These are phyloP conservation scores for Colletotrichum tropicale DNA, from an alignment of 2,329 filamentous ascomycete species.

Conservation along the genomic window DNA sequence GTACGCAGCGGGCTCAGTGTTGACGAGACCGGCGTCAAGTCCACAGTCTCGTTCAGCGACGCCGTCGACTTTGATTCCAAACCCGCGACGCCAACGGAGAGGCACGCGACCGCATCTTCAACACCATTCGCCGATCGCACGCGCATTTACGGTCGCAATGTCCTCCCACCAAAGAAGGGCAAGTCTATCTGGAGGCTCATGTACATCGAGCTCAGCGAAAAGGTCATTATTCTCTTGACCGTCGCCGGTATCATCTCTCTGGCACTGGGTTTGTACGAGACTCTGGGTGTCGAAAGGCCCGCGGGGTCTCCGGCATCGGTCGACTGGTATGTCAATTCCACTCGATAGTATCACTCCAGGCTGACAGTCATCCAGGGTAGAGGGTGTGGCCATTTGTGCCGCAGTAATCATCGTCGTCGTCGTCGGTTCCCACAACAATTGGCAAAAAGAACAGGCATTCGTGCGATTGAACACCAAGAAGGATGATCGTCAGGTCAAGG, in stretches of 20 bases:
- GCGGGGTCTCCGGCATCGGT: conserved; percentile 46
- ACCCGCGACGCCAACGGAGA: background rate
- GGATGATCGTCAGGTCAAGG: conserved; percentile 69
- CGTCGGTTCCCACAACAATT: conserved; percentile 69
- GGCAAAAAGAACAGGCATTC: conserved; percentile 72
- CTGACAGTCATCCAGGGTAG: conserved; percentile 39
- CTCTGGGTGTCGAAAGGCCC: conserved; percentile 54
- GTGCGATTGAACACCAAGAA: conserved; percentile 66
- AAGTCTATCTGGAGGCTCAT: conserved; percentile 65
- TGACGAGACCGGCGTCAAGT: conserved; percentile 68
- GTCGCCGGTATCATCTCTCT: conserved; percentile 70
- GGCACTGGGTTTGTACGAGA: conserved; percentile 71
- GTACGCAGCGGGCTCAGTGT: conserved; percentile 67
- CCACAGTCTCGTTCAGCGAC: conserved; percentile 71
- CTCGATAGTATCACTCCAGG: conserved; percentile 33
- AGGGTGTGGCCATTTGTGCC: conserved; percentile 71
- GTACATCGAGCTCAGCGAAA: conserved; percentile 73
- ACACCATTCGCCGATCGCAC: conserved; percentile 51
- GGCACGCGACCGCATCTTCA: background rate
- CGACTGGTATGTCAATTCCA: conserved; percentile 65
- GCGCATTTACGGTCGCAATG: conserved; percentile 63
- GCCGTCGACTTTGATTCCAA: conserved; percentile 44
- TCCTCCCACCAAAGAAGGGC: conserved; percentile 66
- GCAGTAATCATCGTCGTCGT: conserved; percentile 69
- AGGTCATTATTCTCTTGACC: conserved; percentile 70